Evolutionary conservation across 1,284 basidiomycete genomes (phyloP), one percentile per base, ranked within the genome.

Genomic region (Malassezia globosa): DNA sequence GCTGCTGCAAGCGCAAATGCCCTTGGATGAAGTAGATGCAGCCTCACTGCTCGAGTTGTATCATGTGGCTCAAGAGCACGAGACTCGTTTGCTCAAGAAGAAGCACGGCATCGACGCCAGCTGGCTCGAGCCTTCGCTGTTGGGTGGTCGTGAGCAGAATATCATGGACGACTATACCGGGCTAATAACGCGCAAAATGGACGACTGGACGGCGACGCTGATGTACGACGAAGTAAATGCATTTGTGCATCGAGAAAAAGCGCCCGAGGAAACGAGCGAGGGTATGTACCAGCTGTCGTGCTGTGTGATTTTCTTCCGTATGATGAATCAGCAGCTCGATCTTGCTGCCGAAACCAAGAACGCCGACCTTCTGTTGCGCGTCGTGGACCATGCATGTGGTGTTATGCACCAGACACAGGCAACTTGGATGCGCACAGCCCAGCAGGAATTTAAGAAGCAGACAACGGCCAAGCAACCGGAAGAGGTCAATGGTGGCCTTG

Each of bases 101-200:
- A 79, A 86, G 0, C 75, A 80, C 27, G 44, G 25, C 4, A 25
- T 46, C 13, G 37, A 46, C n/a, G 81, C 87, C 49, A 26, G 53
- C 5, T 71, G 68, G 68, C 54, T 71, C 22, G 59, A 69, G 2
- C 82, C 89, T 0, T 62, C 64, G 13, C 76, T 97, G 26, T 77
- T 99, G 14, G 90, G 87, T 51, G 92, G 92, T 48, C 87, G 88
- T 68, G 87, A 92, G 64, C 87, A 95, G 69, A 77, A 77, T 36
- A 81, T 97, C 48, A 89, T 97, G 61, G 92, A 97, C 65, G 89
- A 95, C 72, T 97, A 97, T 73, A 81, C 95, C 43, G 81, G 82
- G 58, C 78, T 96, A 56, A 92, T 97, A 73, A 82, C 92, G 69
- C 81, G 80, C 73, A 96, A 96, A 73, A 82, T 97, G 52, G 90